Conservation (phyloP, 768 basidiomycete species). For the Chalciporus pseudorubinellus region DNA sequence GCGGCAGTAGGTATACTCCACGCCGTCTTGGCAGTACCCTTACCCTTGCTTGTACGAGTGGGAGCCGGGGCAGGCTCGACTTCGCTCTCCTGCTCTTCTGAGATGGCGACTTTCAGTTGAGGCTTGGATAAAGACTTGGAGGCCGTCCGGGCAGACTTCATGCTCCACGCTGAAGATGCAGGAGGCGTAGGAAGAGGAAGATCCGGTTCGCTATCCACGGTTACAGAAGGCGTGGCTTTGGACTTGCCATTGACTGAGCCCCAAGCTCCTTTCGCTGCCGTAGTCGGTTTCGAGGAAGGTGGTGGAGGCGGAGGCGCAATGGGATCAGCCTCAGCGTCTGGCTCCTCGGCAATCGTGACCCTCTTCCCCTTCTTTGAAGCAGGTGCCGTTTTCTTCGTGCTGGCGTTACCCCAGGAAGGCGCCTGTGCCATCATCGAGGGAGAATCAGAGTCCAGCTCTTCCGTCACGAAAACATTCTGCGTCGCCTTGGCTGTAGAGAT, state of each 20-base stretch:
- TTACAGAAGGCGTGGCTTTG: slow-evolving; percentile 11
- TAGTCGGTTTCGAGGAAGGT: slow-evolving; percentile 8
- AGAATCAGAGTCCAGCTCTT: slow-evolving; percentile 6
- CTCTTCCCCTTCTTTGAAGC: slow-evolving; percentile 23
- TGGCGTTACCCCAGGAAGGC: slow-evolving; percentile 4
- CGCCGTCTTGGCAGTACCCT: slow-evolving; percentile 13
- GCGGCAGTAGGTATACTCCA: slow-evolving; percentile 10
- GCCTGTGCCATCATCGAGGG: neutral
- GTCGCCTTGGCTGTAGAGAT: slow-evolving; percentile 5
- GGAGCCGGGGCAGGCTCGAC: slow-evolving; percentile 4
- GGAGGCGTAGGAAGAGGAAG: neutral
- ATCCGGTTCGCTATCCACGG: slow-evolving; percentile 15
- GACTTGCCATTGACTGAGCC: slow-evolving; percentile 20
- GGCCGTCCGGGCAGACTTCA: slow-evolving; percentile 7
- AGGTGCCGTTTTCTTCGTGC: slow-evolving; percentile 11
- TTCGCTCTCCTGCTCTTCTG: slow-evolving; percentile 23
- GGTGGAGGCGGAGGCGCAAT: slow-evolving; percentile 11
- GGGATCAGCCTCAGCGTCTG: slow-evolving; percentile 25
- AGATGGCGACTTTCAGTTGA: slow-evolving; percentile 16
- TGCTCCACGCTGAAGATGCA: slow-evolving; percentile 10
- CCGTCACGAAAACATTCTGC: slow-evolving; percentile 3
- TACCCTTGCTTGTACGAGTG: slow-evolving; percentile 11
- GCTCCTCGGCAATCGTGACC: slow-evolving; percentile 27
- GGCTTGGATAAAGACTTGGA: slow-evolving; percentile 10
- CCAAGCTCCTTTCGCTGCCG: slow-evolving; percentile 18